Evolutionary conservation across 164 flowering plant genomes (phyloP).

Genomic region (Piper longum): DNA sequence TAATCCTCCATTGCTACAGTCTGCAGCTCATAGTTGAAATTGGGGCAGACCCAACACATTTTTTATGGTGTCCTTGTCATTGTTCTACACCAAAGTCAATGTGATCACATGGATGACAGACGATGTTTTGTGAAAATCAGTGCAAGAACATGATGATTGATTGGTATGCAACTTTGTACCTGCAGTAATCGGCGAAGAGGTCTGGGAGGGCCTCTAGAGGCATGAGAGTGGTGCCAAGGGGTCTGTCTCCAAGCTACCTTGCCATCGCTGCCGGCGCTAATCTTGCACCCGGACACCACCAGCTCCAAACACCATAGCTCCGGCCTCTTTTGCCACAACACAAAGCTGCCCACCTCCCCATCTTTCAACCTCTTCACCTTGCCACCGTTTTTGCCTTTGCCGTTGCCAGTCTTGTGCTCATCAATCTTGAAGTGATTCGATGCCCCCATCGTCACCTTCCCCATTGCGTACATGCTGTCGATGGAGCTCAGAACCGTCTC

Average conservation of each 20-base stretch:
- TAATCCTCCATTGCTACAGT: not conserved
- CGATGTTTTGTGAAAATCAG: too few relatives aligned
- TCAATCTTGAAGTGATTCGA: slow-evolving; percentile 37
- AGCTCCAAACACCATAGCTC: slow-evolving; percentile 86
- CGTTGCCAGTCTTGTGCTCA: slow-evolving; percentile 8
- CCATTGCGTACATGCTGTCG: slow-evolving; percentile 84
- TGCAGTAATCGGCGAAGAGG: slow-evolving; percentile 84
- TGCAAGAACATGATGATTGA: too few relatives aligned
- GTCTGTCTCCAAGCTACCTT: slow-evolving; percentile 92
- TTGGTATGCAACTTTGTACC: slow-evolving; percentile 22
- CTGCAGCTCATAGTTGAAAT: too few relatives aligned
- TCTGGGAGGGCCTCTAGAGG: slow-evolving; percentile 87
- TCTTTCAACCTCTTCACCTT: slow-evolving; percentile 26
- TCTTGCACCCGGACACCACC: slow-evolving; percentile 68
- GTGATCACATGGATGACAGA: too few relatives aligned
- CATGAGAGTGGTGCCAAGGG: slow-evolving; percentile 93
- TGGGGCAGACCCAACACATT: too few relatives aligned
- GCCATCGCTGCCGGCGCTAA: slow-evolving; percentile 93
- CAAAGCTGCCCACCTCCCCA: slow-evolving; percentile 79
- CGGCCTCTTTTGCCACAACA: slow-evolving; percentile 84
- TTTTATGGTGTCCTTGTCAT: too few relatives aligned
- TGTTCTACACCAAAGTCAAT: too few relatives aligned
- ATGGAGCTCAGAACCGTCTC: slow-evolving; percentile 41
- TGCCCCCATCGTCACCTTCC: slow-evolving; percentile 64
- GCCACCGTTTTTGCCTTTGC: slow-evolving; percentile 11